Evolutionary conservation across 345 rosid genomes (phyloP).

Genomic region (Theobroma cacao): DNA sequence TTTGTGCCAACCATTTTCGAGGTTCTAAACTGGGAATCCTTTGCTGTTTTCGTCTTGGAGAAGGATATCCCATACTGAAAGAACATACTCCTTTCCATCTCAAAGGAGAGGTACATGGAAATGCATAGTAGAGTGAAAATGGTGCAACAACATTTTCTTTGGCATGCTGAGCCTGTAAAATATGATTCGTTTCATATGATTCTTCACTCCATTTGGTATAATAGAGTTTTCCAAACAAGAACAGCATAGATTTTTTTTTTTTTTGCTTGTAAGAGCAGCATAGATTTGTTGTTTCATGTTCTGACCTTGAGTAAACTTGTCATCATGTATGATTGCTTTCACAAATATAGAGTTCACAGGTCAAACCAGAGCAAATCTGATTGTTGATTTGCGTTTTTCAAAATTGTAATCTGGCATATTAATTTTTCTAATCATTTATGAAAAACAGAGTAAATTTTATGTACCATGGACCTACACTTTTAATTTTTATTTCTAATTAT

Average conservation of each 20-base stretch:
- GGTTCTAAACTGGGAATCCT: conserved; percentile 83
- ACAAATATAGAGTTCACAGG: neutral
- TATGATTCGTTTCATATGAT: conserved; percentile 91
- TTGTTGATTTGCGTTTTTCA: too few species aligned
- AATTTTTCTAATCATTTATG: neutral
- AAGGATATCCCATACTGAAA: conserved; percentile 79
- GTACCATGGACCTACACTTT: too few species aligned
- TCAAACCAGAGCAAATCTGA: neutral
- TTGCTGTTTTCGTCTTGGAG: conserved; percentile 74
- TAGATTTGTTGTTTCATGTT: neutral
- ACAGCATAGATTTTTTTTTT: neutral
- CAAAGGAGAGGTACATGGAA: conserved; percentile 41
- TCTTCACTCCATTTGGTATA: conserved; percentile 87
- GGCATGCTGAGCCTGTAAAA: conserved; percentile 72
- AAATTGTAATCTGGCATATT: neutral
- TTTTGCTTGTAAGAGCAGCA: neutral
- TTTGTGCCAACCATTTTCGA: conserved; percentile 85
- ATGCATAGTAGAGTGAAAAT: conserved; percentile 81
- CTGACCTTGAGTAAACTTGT: neutral
- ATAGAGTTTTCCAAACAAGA: conserved; percentile 56
- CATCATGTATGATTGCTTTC: neutral
- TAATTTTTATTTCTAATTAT: too few species aligned
- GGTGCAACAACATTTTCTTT: conserved; percentile 92
- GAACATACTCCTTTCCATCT: conserved; percentile 62
- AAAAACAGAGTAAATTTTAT: neutral